Evolutionary conservation across 2,329 filamentous ascomycete species (phyloP), one percentile per base, ranked within the genome.

Genomic region (Penicillium hordei): DNA sequence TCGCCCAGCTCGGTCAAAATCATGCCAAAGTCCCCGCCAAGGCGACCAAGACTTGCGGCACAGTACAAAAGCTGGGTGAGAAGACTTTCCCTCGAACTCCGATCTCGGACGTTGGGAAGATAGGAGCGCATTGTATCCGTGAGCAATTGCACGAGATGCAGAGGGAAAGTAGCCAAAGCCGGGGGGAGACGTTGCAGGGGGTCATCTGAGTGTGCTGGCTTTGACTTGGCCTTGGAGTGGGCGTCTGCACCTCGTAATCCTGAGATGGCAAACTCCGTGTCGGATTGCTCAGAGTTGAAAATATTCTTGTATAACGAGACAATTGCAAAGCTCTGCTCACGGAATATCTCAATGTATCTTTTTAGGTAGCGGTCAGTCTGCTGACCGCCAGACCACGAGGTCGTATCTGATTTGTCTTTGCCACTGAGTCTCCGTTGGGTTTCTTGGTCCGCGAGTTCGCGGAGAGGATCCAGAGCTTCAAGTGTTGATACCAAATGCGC

Each of bases 331-430:
- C 91, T 96, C 75, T 99, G 94, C 75, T 99, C 94, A 52, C 94
- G 89, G 73, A 97, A 97, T 29, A 99, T 92, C 72, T 99, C 94
- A 67, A 99, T 90, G 75, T 96, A 99, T 48, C 93, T 85, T 75
- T 97, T 99, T 43, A 99, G 79, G 68, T 92, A 99, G 51, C 92
- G 85, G 74, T 97, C 94, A 1, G 93, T 97, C 73, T 97, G 94
- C 69, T 96, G 92, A 0, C 93, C 93, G 1, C 86, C 70, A 0
- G 73, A 72, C 75, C 74, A 77, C 2, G 67, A 60, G 31, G 61
- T 65, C 13, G 59, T n/a, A 52, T 60, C 39, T 58, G 69, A 62
- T 42, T 66, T 69, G 43, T 65, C 65, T 15, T 65, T 64, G 49
- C 60, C 63, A 23, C 68, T 65, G 38, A 64, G 60, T 45, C 84